phyloP scores from a whole-genome alignment of 768 basidiomycete species.

The Plicaturopsis crispa region DNA sequence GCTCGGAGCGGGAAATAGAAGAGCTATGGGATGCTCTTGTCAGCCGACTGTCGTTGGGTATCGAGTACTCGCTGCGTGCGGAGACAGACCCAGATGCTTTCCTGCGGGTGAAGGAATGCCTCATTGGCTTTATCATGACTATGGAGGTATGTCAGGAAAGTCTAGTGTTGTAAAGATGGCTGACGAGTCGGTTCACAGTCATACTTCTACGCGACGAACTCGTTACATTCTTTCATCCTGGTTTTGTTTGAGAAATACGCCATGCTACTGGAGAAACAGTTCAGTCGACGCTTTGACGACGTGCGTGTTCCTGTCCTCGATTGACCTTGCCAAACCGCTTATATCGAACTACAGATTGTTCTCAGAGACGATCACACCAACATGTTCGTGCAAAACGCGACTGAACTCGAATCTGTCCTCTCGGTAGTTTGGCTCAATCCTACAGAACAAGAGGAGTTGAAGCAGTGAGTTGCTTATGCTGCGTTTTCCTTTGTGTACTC shows the following conservation, averaged over 20 bases:
- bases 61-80: conserved; percentile 62
- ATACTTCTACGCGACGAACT: conserved; percentile 78
- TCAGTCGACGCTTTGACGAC: conserved; percentile 71
- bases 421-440: conserved; percentile 75
- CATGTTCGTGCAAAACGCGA: conserved; percentile 59
- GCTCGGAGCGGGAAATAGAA: conserved; percentile 87
- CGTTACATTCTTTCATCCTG: conserved; percentile 79
- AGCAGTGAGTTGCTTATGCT: conserved; percentile 30
- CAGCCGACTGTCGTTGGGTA: conserved; percentile 59
- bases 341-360: conserved; percentile 59
- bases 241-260: conserved; percentile 88
- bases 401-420: conserved; percentile 69
- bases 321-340: background rate
- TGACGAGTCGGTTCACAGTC: no score
- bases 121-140: conserved; percentile 85
- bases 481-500: conserved; percentile 1
- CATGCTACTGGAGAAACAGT: conserved; percentile 72
- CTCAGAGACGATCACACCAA: conserved; percentile 82
- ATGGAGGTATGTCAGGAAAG: conserved; percentile 64
- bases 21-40: conserved; percentile 92
- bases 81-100: conserved; percentile 81
- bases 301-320: conserved; percentile 32
- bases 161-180: no score
- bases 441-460: conserved; percentile 54
- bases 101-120: conserved; percentile 73